A percentile compares a stretch with the other conserved stretches of the same genome.
These are phyloP conservation scores for Penicilliopsis zonata DNA, from an alignment of 495 filamentous ascomycete genomes.

Conservation along the genomic window DNA sequence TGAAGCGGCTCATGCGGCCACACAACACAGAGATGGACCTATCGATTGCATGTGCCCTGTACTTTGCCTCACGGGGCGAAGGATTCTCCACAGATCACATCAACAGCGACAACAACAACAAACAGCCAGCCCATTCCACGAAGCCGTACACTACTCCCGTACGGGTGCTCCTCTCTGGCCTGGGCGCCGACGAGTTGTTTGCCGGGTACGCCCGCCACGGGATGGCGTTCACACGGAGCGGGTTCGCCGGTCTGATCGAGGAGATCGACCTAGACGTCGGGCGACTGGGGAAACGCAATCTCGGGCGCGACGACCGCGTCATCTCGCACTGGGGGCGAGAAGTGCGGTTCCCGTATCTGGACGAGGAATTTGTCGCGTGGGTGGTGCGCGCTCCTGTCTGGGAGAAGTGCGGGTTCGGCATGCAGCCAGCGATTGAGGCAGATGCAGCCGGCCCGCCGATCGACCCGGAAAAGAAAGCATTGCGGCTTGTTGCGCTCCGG, in stretches of 20 bases:
- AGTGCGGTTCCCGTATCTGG: constrained; percentile 82
- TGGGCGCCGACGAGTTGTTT: constrained; percentile 94
- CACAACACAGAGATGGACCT: constrained; percentile 99
- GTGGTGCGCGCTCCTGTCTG: constrained; percentile 59
- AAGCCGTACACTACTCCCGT: constrained; percentile 54
- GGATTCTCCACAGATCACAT: constrained; percentile 28
- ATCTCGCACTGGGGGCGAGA: constrained; percentile 86
- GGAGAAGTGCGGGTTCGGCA: constrained; percentile 75
- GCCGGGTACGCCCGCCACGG: constrained; percentile 84
- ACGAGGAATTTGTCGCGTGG: constrained; percentile 76
- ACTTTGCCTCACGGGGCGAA: constrained; percentile 77
- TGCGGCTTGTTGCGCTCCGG: constrained; percentile 65
- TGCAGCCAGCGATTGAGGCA: constrained; percentile 3
- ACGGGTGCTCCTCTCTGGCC: constrained; percentile 77
- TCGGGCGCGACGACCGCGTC: constrained; percentile 86
- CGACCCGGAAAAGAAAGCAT: constrained; percentile 68
- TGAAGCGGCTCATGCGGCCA: constrained; percentile 72
- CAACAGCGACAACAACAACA: background rate
- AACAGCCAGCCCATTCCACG: constrained; percentile 2
- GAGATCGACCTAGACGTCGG: constrained; percentile 82
- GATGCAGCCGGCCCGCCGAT: constrained; percentile 18
- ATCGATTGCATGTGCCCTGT: constrained; percentile 86
- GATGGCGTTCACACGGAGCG: constrained; percentile 53
- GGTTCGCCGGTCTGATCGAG: constrained; percentile 59
- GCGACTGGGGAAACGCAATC: constrained; percentile 81